A percentile compares a stretch with the other conserved stretches of the same genome.
These are phyloP conservation scores for Mimosa pudica DNA, from an alignment of 306 rosid species.

Conservation along the genomic window DNA sequence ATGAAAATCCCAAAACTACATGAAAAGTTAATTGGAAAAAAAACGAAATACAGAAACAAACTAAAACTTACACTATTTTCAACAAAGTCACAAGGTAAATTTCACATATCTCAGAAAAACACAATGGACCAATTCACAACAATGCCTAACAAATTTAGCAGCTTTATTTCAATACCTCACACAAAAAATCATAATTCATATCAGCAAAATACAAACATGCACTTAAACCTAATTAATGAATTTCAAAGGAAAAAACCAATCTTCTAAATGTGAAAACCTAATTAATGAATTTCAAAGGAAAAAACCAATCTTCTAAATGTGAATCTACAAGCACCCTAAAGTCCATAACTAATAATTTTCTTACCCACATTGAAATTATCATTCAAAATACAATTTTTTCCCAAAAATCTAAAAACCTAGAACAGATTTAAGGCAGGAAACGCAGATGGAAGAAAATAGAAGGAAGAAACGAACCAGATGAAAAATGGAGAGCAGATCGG, in stretches of 20 bases:
- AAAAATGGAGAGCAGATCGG: neutral
- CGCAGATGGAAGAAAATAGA: neutral
- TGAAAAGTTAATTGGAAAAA: neutral
- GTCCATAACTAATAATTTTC: neutral
- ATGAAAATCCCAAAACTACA: too few species aligned
- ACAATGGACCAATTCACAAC: neutral
- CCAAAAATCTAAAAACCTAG: neutral
- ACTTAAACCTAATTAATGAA: neutral
- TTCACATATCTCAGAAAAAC: conserved; percentile 12
- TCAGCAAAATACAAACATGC: neutral
- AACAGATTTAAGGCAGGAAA: neutral
- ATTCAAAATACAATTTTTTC: neutral
- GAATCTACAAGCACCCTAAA: neutral
- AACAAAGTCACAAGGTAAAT: neutral
- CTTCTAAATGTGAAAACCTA: too few species aligned
- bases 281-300: neutral
- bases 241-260: neutral
- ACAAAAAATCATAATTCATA: neutral
- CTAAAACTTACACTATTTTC: neutral
- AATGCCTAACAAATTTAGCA: neutral
- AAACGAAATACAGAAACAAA: conserved; percentile 10
- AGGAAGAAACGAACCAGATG: neutral
- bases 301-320: neutral
- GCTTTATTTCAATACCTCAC: neutral
- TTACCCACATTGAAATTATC: neutral